Conservation (phyloP, 306 rosid genomes). For the Rosa chinensis region DNA sequence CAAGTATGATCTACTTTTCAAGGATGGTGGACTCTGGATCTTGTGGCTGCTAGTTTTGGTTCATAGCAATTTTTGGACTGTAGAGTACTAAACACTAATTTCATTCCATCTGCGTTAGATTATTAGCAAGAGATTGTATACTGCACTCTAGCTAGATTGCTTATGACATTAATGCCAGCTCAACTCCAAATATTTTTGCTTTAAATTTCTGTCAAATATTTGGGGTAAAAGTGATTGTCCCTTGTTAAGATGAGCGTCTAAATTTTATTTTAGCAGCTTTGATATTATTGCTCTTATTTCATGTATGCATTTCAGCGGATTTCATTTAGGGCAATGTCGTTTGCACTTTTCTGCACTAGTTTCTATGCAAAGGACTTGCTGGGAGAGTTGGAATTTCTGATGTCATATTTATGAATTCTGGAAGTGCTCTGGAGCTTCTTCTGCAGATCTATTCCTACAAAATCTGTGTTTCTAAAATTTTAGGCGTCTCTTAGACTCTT, state of each 20-base stretch:
- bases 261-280: neutral
- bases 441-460: no score
- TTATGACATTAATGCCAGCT: neutral
- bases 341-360: neutral
- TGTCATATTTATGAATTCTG: neutral
- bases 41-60: conserved; percentile 2
- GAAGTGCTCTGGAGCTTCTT: neutral
- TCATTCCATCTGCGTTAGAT: neutral
- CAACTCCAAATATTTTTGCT: neutral
- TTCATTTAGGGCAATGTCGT: neutral
- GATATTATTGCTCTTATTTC: neutral
- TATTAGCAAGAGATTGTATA: neutral
- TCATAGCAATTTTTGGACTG: neutral
- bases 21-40: conserved; percentile 9
- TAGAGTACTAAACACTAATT: neutral
- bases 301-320: neutral
- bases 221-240: neutral
- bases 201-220: neutral
- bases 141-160: neutral
- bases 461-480: no score
- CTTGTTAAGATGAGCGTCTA: neutral
- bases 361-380: neutral
- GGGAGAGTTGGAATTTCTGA: neutral
- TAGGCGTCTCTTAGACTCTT: no score
- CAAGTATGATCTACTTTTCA: conserved; percentile 19